These are phyloP conservation scores for Adiantum capillusveneris DNA, from an alignment of 75 land plant species.

Conservation along the genomic window DNA sequence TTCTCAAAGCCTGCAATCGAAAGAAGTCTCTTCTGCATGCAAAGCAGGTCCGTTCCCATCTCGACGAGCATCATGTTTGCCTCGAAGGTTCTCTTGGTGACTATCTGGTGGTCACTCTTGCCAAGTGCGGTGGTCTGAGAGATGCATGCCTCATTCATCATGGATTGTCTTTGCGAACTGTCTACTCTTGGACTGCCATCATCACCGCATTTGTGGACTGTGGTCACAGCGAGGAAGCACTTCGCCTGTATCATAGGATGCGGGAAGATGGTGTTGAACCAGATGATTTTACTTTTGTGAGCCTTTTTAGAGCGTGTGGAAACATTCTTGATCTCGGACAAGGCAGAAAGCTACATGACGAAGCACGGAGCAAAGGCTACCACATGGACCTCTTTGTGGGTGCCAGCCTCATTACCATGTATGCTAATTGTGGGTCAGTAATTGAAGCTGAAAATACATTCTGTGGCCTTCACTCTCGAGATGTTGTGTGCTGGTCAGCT, in stretches of 20 bases:
- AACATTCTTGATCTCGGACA: constrained; percentile 19
- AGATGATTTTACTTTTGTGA: constrained; percentile 6
- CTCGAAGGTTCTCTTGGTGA: neutral
- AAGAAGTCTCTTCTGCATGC: neutral
- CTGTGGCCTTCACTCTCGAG: constrained; percentile 3
- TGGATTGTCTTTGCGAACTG: neutral
- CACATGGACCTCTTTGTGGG: constrained; percentile 10
- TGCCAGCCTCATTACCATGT: constrained; percentile 16
- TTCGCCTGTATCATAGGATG: constrained; percentile 4
- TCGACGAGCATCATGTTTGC: neutral
- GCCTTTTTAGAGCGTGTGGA: constrained; percentile 16
- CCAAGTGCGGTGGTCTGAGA: constrained; percentile 7
- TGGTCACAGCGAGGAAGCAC: constrained; percentile 4
- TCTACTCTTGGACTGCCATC: constrained; percentile 7
- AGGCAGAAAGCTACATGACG: constrained; percentile 12
- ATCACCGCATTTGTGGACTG: constrained; percentile 8
- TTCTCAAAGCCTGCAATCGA: neutral
- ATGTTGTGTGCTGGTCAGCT: constrained; percentile 20
- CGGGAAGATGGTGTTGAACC: constrained; percentile 6
- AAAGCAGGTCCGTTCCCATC: neutral
- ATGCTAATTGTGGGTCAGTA: constrained; percentile 16
- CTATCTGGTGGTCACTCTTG: neutral
- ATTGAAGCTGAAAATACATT: constrained; percentile 21
- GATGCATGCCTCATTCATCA: constrained; percentile 8
- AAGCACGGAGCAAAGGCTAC: constrained; percentile 8